These are phyloP conservation scores for Mucor mucedo DNA, from an alignment of 371 early-diverging fungal genomes.

Conservation along the genomic window DNA sequence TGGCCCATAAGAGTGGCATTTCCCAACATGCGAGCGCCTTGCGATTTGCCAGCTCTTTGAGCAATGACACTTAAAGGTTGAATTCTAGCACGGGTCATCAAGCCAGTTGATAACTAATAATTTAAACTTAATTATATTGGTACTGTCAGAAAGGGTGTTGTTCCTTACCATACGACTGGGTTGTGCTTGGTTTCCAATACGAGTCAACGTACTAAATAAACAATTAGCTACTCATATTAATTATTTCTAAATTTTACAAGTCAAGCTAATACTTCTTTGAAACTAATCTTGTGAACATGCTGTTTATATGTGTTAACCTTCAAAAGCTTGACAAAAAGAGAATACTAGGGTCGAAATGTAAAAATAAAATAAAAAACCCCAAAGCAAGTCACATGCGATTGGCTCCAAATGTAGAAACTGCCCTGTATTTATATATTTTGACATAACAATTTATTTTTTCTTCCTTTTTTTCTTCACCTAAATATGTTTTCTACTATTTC, in stretches of 20 bases:
- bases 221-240: neutral
- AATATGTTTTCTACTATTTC: slow-evolving; percentile 16
- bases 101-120: slow-evolving; percentile 29
- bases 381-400: slow-evolving; percentile 7
- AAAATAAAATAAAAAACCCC: neutral
- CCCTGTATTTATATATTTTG: slow-evolving; percentile 9
- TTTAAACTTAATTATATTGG: neutral
- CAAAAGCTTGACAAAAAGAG: slow-evolving; percentile 2
- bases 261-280: slow-evolving; percentile 13
- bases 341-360: slow-evolving; percentile 14
- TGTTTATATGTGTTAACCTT: slow-evolving; percentile 6
- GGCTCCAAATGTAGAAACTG: neutral
- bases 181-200: slow-evolving; percentile 14
- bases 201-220: slow-evolving; percentile 14
- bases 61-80: slow-evolving; percentile 24
- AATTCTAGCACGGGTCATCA: slow-evolving; percentile 11
- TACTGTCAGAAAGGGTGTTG: neutral
- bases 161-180: slow-evolving; percentile 29
- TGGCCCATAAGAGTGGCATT: slow-evolving; percentile 21
- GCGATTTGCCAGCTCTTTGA: slow-evolving; percentile 20
- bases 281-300: slow-evolving; percentile 15
- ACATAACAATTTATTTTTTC: neutral
- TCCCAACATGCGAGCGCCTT: slow-evolving; percentile 23
- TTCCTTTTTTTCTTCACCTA: neutral
- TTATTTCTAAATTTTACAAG: neutral